Evolutionary conservation across 2,329 filamentous ascomycete species (phyloP).

Genomic region (Hymenoscyphus fraxineus): DNA sequence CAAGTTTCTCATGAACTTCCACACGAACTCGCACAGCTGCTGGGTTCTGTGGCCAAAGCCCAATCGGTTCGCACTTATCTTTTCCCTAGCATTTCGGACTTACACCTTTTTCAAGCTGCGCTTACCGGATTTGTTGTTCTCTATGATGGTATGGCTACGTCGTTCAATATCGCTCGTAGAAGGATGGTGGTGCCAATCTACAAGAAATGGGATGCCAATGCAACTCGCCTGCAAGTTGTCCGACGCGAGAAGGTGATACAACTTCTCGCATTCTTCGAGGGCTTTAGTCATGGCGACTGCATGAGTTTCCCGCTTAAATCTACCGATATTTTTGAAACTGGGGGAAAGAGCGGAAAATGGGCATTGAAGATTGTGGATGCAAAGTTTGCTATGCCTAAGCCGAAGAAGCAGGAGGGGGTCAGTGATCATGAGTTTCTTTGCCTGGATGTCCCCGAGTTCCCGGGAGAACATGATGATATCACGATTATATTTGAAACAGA

Average conservation of each 20-base stretch:
- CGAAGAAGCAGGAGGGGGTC: conserved; percentile 46
- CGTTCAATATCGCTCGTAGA: conserved; percentile 77
- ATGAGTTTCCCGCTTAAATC: conserved; percentile 86
- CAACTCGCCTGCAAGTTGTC: conserved; percentile 76
- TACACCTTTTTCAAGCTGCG: conserved; percentile 75
- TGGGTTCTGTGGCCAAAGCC: conserved; percentile 47
- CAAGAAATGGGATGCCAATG: conserved; percentile 88
- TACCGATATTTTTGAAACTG: conserved; percentile 76
- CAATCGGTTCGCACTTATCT: conserved; percentile 67
- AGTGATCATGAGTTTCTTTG: conserved; percentile 72
- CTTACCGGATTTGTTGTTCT: conserved; percentile 76
- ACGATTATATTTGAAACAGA: conserved; percentile 78
- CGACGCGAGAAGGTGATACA: conserved; percentile 72
- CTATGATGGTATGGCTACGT: conserved; percentile 67
- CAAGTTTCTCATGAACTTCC: conserved; percentile 59
- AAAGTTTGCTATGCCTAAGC: conserved; percentile 78
- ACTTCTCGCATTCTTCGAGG: conserved; percentile 81
- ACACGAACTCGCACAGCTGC: conserved; percentile 55
- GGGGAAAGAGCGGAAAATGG: conserved; percentile 60
- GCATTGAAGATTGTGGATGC: conserved; percentile 80
- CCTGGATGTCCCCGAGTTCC: conserved; percentile 82
- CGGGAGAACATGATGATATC: conserved; percentile 90
- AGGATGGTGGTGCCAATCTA: conserved; percentile 90
- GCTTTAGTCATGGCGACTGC: conserved; percentile 80
- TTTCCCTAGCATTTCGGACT: conserved; percentile 61